phyloP scores from a whole-genome alignment of 1,284 basidiomycete genomes.

The Trametes polyzona region DNA sequence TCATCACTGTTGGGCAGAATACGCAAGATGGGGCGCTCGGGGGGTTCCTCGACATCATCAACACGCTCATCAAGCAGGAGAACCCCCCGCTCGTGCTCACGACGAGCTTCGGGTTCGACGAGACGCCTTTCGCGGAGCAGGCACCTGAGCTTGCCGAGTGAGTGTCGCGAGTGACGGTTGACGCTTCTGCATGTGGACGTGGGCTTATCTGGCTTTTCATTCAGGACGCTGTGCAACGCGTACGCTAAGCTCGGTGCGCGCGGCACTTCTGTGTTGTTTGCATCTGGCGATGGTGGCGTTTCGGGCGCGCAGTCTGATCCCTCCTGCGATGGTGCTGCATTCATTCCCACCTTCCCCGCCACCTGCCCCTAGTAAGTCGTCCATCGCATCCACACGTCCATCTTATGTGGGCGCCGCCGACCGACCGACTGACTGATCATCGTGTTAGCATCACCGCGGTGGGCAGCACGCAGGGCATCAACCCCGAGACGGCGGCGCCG shows the following conservation, averaged over 20 bases:
- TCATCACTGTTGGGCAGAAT: constrained; percentile 25
- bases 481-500: constrained; percentile 49
- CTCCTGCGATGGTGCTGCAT: constrained; percentile 44
- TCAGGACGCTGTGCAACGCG: constrained; percentile 28
- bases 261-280: constrained; percentile 66
- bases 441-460: constrained; percentile 69
- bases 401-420: neutral
- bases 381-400: too few relatives aligned
- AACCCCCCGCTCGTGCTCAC: constrained; percentile 39
- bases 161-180: too few relatives aligned
- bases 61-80: constrained; percentile 33
- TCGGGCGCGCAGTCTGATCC: constrained; percentile 60
- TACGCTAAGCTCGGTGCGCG: constrained; percentile 52
- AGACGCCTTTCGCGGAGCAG: constrained; percentile 37
- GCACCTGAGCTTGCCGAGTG: constrained; percentile 54
- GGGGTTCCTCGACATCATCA: constrained; percentile 38
- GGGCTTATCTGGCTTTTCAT: neutral
- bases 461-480: constrained; percentile 50
- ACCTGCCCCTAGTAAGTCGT: constrained; percentile 50
- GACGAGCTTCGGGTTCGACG: constrained; percentile 58
- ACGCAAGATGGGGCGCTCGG: constrained; percentile 28
- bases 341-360: constrained; percentile 73
- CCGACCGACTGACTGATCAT: constrained; percentile 5
- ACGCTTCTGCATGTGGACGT: too few relatives aligned
- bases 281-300: constrained; percentile 64